Evolutionary conservation across 192 early-diverging fungal species (phyloP), one percentile per base, ranked within the genome.

Genomic region (Backusella macrospora): DNA sequence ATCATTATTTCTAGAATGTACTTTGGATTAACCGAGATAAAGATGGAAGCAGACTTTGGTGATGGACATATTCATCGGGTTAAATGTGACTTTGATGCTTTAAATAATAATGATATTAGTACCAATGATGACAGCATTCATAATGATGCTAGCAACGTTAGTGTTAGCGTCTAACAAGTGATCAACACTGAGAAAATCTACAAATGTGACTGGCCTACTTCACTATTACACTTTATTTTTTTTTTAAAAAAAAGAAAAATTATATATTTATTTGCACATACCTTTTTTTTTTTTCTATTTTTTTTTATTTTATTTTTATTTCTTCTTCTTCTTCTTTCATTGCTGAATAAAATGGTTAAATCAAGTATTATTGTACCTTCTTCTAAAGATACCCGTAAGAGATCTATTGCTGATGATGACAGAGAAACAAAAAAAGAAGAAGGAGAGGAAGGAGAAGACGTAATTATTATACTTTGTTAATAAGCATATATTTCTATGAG

Each of bases 41-140:
- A 81, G 1, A 82, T 80, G 21, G 85, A 86, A 74, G 85, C 85
- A 3, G 85, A 86, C 52, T 78, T 86, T 65, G 81, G 81, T 23
- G 78, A 76, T 38, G 72, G 79, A 6, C 34, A 39, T 1, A 47
- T 71, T 4, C 73, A 73, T 55, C 49, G 18, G n/a, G 49, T 23
- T 18, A 52, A 52, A 21, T 52, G 49, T 52, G 49, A 52, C 10
- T 52, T 52, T 52, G 49, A 52, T 52, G 49, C 49, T 16, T 18
- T 9, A 6, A 52, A 18, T 18, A n/a, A 18, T 52, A 18, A 52
- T 52, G 9, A 18, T 52, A 18, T 18, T n/a, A 52, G 7, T 7
- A 21, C 7, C 18, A 43, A 10, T 43, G 5, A 7, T 9, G 18
- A 7, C n/a, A 52, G 29, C 29, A 34, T 34, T 18, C 6, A 18